Conservation (phyloP, 768 basidiomycete genomes). For the Dacryopinax primogenitus region DNA sequence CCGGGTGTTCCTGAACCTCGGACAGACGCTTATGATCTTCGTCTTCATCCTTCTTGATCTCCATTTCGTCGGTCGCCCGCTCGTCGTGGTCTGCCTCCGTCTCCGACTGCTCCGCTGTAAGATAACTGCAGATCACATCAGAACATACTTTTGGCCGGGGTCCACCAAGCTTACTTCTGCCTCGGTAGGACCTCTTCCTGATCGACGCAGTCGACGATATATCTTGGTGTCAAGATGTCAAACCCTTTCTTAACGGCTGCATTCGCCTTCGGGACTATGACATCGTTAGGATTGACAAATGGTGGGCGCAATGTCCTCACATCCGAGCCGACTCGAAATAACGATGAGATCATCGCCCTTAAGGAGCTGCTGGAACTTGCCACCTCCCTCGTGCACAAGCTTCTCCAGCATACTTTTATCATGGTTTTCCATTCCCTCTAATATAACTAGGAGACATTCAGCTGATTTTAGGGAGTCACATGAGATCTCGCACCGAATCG, state of each 20-base stretch:
- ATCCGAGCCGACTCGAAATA: background rate
- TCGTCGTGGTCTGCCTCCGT: conserved; percentile 37
- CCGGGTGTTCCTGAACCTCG: background rate
- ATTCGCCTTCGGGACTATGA: background rate
- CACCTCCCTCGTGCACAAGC: conserved; percentile 18
- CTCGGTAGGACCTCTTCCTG: background rate
- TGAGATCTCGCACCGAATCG: conserved; percentile 54
- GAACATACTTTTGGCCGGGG: background rate
- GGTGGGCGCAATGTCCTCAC: background rate
- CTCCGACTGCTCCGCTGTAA: conserved; percentile 16
- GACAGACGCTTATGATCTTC: conserved; percentile 39
- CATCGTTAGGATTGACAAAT: background rate
- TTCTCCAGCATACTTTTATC: conserved; percentile 21
- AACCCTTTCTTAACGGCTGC: conserved; percentile 1
- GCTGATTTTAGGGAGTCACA: background rate
- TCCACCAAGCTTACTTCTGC: background rate
- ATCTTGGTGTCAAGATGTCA: background rate
- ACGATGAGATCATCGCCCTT: conserved; percentile 11
- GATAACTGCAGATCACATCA: background rate
- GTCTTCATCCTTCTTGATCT: conserved; percentile 48
- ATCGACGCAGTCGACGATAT: conserved; percentile 3
- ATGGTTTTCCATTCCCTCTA: conserved; percentile 32
- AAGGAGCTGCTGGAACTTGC: background rate
- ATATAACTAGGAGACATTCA: conserved; percentile 9
- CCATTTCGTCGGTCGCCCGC: conserved; percentile 40